Evolutionary conservation across 768 basidiomycete genomes (phyloP).

Genomic region (Galerina sulciceps): DNA sequence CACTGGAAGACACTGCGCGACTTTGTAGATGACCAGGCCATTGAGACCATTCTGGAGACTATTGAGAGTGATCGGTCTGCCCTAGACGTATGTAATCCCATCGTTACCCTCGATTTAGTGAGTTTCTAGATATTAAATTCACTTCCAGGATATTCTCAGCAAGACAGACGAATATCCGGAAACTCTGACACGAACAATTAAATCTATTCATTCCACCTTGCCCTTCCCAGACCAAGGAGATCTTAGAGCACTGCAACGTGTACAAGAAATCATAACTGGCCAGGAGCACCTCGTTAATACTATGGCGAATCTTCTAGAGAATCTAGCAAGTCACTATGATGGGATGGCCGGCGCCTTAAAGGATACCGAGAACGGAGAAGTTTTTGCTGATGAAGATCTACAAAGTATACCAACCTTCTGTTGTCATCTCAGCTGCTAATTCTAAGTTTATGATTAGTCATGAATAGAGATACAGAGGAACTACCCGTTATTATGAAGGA

Average conservation of each 20-base stretch:
- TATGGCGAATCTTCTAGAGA: constrained; percentile 80
- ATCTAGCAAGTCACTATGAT: constrained; percentile 74
- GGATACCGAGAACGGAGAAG: constrained; percentile 71
- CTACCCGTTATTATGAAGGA: constrained; percentile 76
- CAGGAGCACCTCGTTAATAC: constrained; percentile 61
- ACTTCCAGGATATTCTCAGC: constrained; percentile 59
- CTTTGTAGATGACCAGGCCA: constrained; percentile 83
- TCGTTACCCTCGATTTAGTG: background rate
- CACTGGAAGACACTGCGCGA: constrained; percentile 85
- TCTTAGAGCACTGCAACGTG: constrained; percentile 31
- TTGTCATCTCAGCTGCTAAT: background rate
- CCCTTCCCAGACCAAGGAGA: constrained; percentile 23
- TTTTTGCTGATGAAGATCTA: constrained; percentile 70
- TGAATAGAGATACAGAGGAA: constrained; percentile 82
- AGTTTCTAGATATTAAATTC: background rate
- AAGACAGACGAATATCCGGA: constrained; percentile 73
- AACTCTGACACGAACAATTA: constrained; percentile 58
- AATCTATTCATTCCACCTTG: constrained; percentile 48
- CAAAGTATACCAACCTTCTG: constrained; percentile 46
- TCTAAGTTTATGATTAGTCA: constrained; percentile 46
- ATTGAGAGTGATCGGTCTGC: constrained; percentile 71
- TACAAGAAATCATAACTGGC: constrained; percentile 50
- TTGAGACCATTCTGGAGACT: constrained; percentile 75
- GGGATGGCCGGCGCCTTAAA: constrained; percentile 73
- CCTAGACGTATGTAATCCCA: constrained; percentile 59